A percentile compares a stretch with the other conserved stretches of the same genome.
Evolutionary conservation across 768 basidiomycete genomes (phyloP).

Genomic region (Boletus huronensis): DNA sequence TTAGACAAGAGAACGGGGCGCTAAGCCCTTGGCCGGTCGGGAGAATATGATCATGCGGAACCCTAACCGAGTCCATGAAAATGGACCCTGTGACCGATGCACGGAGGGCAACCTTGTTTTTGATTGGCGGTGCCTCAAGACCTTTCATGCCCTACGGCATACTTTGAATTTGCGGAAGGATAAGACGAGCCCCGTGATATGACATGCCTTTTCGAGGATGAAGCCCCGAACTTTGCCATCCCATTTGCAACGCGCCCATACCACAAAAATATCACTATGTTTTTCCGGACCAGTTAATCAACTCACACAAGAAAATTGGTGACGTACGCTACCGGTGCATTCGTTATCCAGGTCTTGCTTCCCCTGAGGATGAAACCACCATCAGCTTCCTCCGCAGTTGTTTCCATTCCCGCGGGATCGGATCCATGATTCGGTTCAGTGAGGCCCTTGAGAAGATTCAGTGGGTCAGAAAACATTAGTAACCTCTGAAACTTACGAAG

Average conservation of each 20-base stretch:
- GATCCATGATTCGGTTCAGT: slow-evolving; percentile 98
- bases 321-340: slow-evolving; percentile 83
- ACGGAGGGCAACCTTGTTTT: slow-evolving; percentile 89
- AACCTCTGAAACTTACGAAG: slow-evolving; percentile 59
- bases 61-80: slow-evolving; percentile 87
- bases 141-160: slow-evolving; percentile 70
- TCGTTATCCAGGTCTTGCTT: slow-evolving; percentile 97
- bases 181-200: background rate
- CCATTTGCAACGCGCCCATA: slow-evolving; percentile 97
- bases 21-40: slow-evolving; percentile 75
- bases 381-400: slow-evolving; percentile 77
- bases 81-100: slow-evolving; percentile 82
- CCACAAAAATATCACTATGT: slow-evolving; percentile 76
- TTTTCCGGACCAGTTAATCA: slow-evolving; percentile 8
- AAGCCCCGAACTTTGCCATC: slow-evolving; percentile 89
- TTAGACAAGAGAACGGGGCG: slow-evolving; percentile 89
- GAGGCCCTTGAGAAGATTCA: slow-evolving; percentile 58
- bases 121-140: slow-evolving; percentile 80
- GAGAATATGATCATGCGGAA: slow-evolving; percentile 70
- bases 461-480: background rate
- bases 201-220: slow-evolving; percentile 76
- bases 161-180: background rate
- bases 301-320: background rate
- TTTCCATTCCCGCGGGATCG: slow-evolving; percentile 97
- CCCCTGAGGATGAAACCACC: slow-evolving; percentile 87